phyloP scores from a whole-genome alignment of 768 basidiomycete genomes.

The Lepiota subincarnata region DNA sequence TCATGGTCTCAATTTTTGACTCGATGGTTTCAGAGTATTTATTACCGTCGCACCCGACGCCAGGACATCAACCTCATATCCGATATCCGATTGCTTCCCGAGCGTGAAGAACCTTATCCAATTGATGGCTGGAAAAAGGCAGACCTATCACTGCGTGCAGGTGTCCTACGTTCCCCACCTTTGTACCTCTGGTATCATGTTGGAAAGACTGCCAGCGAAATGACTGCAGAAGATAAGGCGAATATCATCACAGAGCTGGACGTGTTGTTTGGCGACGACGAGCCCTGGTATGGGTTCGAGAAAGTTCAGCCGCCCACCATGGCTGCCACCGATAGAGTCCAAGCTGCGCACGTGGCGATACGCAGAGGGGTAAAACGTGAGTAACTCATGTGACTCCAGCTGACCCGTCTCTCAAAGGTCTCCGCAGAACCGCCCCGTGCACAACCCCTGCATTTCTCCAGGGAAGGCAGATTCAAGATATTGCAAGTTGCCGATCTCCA shows the following conservation, averaged over 20 bases:
- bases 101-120: constrained; percentile 46
- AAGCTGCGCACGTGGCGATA: constrained; percentile 62
- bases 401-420: constrained; percentile 3
- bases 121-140: constrained; percentile 62
- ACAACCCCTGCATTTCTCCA: constrained; percentile 78
- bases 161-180: constrained; percentile 50
- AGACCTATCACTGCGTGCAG: constrained; percentile 57
- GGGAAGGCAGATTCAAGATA: constrained; percentile 82
- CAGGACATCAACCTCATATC: constrained; percentile 78
- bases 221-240: constrained; percentile 52
- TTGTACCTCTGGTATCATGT: constrained; percentile 78
- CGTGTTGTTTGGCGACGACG: constrained; percentile 79
- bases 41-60: constrained; percentile 82
- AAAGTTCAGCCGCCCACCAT: constrained; percentile 61
- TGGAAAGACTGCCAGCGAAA: constrained; percentile 59
- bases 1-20: background rate
- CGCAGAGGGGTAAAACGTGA: constrained; percentile 72
- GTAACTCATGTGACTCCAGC: constrained; percentile 18
- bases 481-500: constrained; percentile 93
- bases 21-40: constrained; percentile 44
- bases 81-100: constrained; percentile 60
- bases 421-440: constrained; percentile 63
- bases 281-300: constrained; percentile 85
- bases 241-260: constrained; percentile 90
- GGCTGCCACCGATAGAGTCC: constrained; percentile 32